Percentiles rank a stretch among this genome's conserved stretches.
Evolutionary conservation across 345 rosid species (phyloP).

Genomic region (Raphanus raphanistrum): DNA sequence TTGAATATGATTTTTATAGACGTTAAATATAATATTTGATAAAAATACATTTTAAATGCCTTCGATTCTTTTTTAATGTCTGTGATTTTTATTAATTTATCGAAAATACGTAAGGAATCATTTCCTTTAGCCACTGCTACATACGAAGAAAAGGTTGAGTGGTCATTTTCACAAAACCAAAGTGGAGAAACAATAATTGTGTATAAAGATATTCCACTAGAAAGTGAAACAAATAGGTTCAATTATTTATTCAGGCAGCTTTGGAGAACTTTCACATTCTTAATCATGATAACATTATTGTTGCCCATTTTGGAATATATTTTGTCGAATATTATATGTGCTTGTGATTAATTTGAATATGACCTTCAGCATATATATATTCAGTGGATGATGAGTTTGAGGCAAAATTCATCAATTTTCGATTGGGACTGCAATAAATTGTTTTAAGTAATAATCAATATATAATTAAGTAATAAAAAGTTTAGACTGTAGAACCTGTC

Average conservation of each 20-base stretch:
- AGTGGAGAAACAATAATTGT: slow-evolving; percentile 36
- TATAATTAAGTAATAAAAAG: no score
- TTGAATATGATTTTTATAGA: no score
- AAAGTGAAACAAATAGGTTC: slow-evolving; percentile 29
- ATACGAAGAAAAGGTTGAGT: slow-evolving; percentile 28
- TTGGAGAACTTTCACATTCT: slow-evolving; percentile 17
- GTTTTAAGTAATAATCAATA: no score
- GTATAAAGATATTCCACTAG: slow-evolving; percentile 34
- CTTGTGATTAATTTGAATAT: background rate
- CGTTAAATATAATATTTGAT: no score
- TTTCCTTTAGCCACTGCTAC: slow-evolving; percentile 5
- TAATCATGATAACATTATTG: slow-evolving; percentile 18
- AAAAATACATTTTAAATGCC: no score
- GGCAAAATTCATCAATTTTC: no score
- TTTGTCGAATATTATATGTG: background rate
- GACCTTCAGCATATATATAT: background rate
- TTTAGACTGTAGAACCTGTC: no score
- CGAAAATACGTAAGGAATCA: background rate
- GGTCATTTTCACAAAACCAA: slow-evolving; percentile 15
- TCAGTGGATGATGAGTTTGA: no score
- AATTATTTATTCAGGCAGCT: slow-evolving; percentile 15
- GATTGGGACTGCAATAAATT: no score
- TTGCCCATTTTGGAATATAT: background rate
- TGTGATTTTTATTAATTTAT: background rate
- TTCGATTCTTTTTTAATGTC: background rate